Evolutionary conservation across 179 eudicot species (phyloP), one percentile per base, ranked within the genome.

Genomic region (Camellia oleifera): DNA sequence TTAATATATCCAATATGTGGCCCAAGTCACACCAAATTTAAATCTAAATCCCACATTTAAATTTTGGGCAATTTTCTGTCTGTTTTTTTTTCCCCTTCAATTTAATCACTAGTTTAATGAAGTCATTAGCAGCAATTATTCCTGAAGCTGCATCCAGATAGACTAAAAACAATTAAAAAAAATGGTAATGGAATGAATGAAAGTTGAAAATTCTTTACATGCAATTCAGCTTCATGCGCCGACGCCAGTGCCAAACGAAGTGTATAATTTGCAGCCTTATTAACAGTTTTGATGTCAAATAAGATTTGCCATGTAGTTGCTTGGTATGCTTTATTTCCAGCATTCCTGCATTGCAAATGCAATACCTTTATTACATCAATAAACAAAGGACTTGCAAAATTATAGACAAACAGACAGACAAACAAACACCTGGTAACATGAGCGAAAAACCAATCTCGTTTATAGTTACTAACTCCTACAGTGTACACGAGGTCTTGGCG

Each of bases 401-500:
- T 48, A 48, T 32, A 32, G 32, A 48, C 52, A 48, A 4, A 7
- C 52, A 48, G 58, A 32, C 32, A 32, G 32, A 32, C 32, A 32
- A 6, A 18, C 11, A 8, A 7, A 2, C 77, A 90, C 95, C 93
- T 92, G 15, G 79, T 76, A 40, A 89, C 92, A 18, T 92, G 97
- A 72, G 93, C 92, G 63, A 74, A 92, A 56, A 84, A 92, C 97
- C 97, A 92, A 67, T 92, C 89, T 72, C 69, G 85, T 23, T 56
- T 72, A 69, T 70, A 91, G 40, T 86, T 72, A 66, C 88, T 86
- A 3, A 45, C 74, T 4, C 91, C 94, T 7, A 92, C 83, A 10
- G 84, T 84, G 81, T 83, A 92, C 7, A 83, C 79, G 50, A 92
- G 86, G 78, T 92, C 97, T n/a, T 79, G 50, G 0, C 74, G 42